phyloP scores from a whole-genome alignment of 257 asterid species.

The Forsythia viridissima region DNA sequence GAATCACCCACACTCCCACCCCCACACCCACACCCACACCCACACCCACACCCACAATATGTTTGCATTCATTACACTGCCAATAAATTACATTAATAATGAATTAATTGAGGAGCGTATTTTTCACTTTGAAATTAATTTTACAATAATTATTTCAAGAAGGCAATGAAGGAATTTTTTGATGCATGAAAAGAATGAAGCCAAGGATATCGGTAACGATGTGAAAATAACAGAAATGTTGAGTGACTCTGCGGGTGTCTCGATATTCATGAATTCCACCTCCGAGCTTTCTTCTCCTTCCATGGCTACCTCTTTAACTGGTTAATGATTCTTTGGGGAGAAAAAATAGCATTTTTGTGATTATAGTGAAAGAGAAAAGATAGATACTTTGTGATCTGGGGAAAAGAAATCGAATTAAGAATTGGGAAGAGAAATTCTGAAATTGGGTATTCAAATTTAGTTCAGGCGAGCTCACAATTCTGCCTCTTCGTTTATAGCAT shows the following conservation, averaged over 20 bases:
- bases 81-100: slow-evolving; percentile 19
- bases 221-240: slow-evolving; percentile 67
- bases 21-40: too few relatives aligned
- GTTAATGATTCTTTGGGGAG: neutral
- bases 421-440: neutral
- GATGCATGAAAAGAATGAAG: slow-evolving; percentile 89
- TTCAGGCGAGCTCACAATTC: neutral
- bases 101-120: neutral
- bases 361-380: neutral
- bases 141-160: neutral
- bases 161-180: slow-evolving; percentile 79
- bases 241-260: slow-evolving; percentile 48
- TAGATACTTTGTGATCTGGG: neutral
- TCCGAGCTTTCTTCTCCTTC: slow-evolving; percentile 63
- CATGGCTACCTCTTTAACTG: slow-evolving; percentile 27
- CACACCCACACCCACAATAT: too few relatives aligned
- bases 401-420: neutral
- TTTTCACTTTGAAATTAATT: neutral
- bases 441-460: neutral
- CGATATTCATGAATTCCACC: slow-evolving; percentile 47
- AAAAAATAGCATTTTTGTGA: neutral
- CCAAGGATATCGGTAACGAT: slow-evolving; percentile 66
- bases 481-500: neutral
- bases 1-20: too few relatives aligned
- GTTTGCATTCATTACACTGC: too few relatives aligned